phyloP scores from a whole-genome alignment of 768 basidiomycete genomes.

The Pleurotus sapidus region DNA sequence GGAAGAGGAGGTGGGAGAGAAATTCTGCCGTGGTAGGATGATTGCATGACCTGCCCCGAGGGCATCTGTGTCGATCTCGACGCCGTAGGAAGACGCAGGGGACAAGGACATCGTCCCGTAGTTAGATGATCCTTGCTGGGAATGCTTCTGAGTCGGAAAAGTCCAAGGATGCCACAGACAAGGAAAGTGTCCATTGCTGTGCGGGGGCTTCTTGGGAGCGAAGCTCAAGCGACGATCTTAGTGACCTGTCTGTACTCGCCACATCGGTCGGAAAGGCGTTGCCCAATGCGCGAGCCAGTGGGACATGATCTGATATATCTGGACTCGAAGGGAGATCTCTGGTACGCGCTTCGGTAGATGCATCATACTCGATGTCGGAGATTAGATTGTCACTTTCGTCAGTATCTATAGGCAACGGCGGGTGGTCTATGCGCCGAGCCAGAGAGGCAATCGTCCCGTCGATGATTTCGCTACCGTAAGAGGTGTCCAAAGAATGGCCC shows the following conservation, averaged over 20 bases:
- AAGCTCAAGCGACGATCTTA: conserved; percentile 11
- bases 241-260: conserved; percentile 7
- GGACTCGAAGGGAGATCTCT: background rate
- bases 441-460: conserved; percentile 5
- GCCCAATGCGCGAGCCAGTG: background rate
- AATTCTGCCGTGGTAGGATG: conserved; percentile 4
- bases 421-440: background rate
- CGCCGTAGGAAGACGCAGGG: conserved; percentile 9
- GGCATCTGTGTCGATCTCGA: conserved; percentile 10
- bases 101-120: conserved; percentile 9
- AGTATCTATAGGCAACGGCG: conserved; percentile 2
- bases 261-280: background rate
- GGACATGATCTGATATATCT: too few relatives aligned
- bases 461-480: conserved; percentile 17
- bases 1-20: conserved; percentile 16
- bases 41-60: conserved; percentile 3
- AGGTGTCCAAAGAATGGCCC: conserved; percentile 24
- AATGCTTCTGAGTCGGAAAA: conserved; percentile 9
- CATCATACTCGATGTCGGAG: background rate
- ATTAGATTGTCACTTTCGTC: conserved; percentile 1
- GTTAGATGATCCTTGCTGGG: conserved; percentile 7
- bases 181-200: conserved; percentile 13
- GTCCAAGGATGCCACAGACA: conserved; percentile 14
- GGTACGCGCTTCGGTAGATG: background rate
- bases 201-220: background rate